phyloP scores from a whole-genome alignment of 768 basidiomycete species.

The Auriscalpium orientale region DNA sequence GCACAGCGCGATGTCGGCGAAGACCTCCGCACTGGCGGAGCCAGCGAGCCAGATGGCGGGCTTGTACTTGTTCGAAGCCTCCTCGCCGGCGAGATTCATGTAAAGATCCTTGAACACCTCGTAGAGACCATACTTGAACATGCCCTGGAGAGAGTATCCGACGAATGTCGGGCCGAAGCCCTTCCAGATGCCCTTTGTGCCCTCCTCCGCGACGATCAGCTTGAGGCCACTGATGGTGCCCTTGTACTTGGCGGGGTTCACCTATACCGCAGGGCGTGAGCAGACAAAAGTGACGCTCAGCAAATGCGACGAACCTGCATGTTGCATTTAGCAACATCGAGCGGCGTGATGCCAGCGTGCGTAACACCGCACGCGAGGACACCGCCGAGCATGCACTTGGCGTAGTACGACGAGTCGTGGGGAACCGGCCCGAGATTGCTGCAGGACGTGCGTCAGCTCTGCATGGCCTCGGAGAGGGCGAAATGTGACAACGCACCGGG shows the following conservation, averaged over 20 bases:
- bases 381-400: constrained; percentile 86
- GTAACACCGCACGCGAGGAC: constrained; percentile 81
- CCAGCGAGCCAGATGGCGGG: constrained; percentile 89
- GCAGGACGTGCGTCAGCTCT: background rate
- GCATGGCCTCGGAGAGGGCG: constrained; percentile 2
- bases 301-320: constrained; percentile 57
- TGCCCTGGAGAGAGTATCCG: constrained; percentile 92
- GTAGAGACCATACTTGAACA: constrained; percentile 98
- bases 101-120: constrained; percentile 93
- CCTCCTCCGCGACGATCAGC: constrained; percentile 71
- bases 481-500: constrained; percentile 38
- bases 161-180: constrained; percentile 89
- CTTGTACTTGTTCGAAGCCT: constrained; percentile 72
- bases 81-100: constrained; percentile 85
- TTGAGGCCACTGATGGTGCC: constrained; percentile 56
- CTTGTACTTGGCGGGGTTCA: constrained; percentile 68
- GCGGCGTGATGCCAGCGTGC: constrained; percentile 80
- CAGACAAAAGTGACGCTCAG: background rate
- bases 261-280: constrained; percentile 32
- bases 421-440: constrained; percentile 68
- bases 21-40: constrained; percentile 91
- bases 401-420: constrained; percentile 69
- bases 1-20: constrained; percentile 94
- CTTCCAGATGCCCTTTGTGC: constrained; percentile 84
- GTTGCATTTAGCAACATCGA: constrained; percentile 88